Conservation (phyloP, 768 basidiomycete species). For the Rhizopogon roseolus region DNA sequence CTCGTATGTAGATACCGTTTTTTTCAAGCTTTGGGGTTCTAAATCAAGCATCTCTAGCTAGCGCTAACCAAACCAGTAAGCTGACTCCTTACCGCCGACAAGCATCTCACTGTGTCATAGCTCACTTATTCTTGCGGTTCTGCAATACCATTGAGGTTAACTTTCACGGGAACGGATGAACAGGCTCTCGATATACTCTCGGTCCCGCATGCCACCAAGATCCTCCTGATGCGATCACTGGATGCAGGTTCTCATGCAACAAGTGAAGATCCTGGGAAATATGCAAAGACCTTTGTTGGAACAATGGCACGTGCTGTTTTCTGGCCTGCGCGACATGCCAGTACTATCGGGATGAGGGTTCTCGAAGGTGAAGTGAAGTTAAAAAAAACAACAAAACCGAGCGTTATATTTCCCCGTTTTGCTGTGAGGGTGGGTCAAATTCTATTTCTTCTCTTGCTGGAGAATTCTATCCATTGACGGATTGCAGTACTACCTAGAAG, state of each 20-base stretch:
- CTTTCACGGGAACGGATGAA: slow-evolving; percentile 37
- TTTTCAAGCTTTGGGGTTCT: background rate
- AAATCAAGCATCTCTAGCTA: slow-evolving; percentile 26
- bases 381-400: slow-evolving; percentile 32
- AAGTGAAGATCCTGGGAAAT: slow-evolving; percentile 28
- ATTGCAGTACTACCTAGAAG: slow-evolving; percentile 39
- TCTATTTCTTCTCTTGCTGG: background rate
- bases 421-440: slow-evolving; percentile 37
- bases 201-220: slow-evolving; percentile 30
- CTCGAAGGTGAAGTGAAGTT: slow-evolving; percentile 51
- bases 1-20: slow-evolving; percentile 21
- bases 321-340: slow-evolving; percentile 32
- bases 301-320: slow-evolving; percentile 41
- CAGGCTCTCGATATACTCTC: slow-evolving; percentile 51
- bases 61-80: slow-evolving; percentile 47
- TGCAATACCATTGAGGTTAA: slow-evolving; percentile 46
- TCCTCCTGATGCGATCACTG: slow-evolving; percentile 44
- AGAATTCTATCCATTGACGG: background rate
- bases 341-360: slow-evolving; percentile 26
- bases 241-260: slow-evolving; percentile 45
- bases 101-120: slow-evolving; percentile 21
- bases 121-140: slow-evolving; percentile 47
- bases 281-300: slow-evolving; percentile 42
- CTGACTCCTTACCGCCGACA: background rate
- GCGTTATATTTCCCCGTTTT: slow-evolving; percentile 40